These are phyloP conservation scores for Kalanchoe fedtschenkoi DNA, from an alignment of 164 flowering plant species.

Conservation along the genomic window DNA sequence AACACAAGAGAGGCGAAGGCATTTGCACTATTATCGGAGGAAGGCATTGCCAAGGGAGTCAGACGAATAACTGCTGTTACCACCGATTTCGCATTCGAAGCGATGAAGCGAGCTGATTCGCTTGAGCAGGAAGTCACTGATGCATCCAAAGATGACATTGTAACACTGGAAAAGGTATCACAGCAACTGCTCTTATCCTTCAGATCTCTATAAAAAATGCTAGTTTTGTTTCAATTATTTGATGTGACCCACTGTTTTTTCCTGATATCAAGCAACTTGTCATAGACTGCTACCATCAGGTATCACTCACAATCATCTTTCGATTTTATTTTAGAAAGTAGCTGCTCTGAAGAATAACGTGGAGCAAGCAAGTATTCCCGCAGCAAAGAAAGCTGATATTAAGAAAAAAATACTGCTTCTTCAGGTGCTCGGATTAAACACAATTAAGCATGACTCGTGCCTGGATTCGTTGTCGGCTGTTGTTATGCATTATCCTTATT, in stretches of 20 bases:
- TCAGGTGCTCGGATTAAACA: conserved; percentile 36
- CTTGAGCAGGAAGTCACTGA: conserved; percentile 71
- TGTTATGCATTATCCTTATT: background rate
- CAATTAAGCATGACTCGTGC: background rate
- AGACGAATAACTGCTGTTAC: conserved; percentile 95
- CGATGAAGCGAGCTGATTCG: conserved; percentile 44
- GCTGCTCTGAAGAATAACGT: conserved; percentile 65
- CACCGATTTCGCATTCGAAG: conserved; percentile 58
- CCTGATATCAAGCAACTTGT: background rate
- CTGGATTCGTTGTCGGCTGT: background rate
- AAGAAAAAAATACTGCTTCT: conserved; percentile 47
- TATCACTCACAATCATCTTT: background rate
- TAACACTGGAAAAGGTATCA: conserved; percentile 63
- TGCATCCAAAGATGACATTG: conserved; percentile 46
- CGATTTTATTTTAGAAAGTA: conserved; percentile 44
- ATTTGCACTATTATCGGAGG: conserved; percentile 88
- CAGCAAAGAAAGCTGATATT: conserved; percentile 74
- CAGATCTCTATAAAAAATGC: background rate
- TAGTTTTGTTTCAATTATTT: background rate
- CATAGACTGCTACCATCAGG: background rate
- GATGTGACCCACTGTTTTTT: background rate
- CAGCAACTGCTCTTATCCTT: background rate
- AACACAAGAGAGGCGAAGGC: conserved; percentile 91
- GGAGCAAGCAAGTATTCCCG: conserved; percentile 72
- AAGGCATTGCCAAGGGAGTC: conserved; percentile 89